Percentiles rank a stretch among this genome's conserved stretches.
Evolutionary conservation across 805 yeast species (phyloP).

Genomic region (Saccharomycodes ludwigii): DNA sequence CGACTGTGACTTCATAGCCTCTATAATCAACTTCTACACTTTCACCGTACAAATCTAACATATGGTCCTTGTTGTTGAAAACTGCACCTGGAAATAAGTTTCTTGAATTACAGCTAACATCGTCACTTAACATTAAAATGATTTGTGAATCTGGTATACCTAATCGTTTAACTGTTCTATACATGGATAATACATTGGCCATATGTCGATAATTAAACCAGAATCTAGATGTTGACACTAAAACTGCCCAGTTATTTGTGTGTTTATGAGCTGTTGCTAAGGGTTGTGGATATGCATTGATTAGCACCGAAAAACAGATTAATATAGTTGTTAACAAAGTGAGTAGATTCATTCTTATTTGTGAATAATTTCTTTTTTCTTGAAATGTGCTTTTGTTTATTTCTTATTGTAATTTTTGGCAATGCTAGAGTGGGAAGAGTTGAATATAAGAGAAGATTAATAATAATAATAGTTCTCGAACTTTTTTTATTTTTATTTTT

Average conservation of each 20-base stretch:
- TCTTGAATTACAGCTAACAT: constrained; percentile 92
- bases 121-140: constrained; percentile 91
- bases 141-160: constrained; percentile 98
- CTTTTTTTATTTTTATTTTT: no score
- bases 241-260: constrained; percentile 71
- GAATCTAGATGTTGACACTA: constrained; percentile 90
- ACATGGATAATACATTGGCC: constrained; percentile 91
- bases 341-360: no score
- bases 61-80: constrained; percentile 86
- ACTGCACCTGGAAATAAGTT: constrained; percentile 94
- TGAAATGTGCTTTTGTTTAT: no score
- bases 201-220: constrained; percentile 98
- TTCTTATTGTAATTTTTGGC: no score
- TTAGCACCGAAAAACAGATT: background rate
- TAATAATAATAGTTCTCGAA: no score
- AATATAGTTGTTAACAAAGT: no score
- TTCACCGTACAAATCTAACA: constrained; percentile 86
- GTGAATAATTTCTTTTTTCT: no score
- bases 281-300: background rate
- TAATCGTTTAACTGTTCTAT: constrained; percentile 86
- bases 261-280: constrained; percentile 17
- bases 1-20: constrained; percentile 97
- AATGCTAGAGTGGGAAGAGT: no score
- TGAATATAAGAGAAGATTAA: no score
- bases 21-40: constrained; percentile 92